phyloP scores from a whole-genome alignment of 768 basidiomycete species.

The Lanmaoa pseudosensibilis region DNA sequence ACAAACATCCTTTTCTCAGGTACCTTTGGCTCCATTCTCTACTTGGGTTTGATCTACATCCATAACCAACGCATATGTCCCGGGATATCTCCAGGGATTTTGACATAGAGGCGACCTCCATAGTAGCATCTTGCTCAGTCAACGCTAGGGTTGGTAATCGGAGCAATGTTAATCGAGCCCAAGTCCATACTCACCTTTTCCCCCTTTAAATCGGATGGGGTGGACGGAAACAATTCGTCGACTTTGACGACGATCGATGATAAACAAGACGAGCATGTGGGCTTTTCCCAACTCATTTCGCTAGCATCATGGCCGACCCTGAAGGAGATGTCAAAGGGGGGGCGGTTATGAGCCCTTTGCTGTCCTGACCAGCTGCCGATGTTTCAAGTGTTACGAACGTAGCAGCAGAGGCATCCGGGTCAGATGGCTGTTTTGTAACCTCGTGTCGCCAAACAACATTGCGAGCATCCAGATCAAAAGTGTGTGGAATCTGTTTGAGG shows the following conservation, averaged over 20 bases:
- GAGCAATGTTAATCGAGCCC: not conserved
- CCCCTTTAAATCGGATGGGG: not conserved
- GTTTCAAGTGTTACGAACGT: slow-evolving; percentile 17
- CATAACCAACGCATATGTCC: slow-evolving; percentile 14
- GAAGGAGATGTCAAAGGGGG: slow-evolving; percentile 7
- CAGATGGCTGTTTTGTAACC: slow-evolving; percentile 10
- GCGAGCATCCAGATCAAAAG: slow-evolving; percentile 8
- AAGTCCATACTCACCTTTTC: slow-evolving; percentile 3
- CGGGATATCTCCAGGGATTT: too few species aligned
- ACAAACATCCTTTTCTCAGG: not conserved
- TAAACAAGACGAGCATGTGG: not conserved
- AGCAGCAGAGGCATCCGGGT: slow-evolving; percentile 2
- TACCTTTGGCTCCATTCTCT: slow-evolving; percentile 5
- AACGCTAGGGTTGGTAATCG: slow-evolving; percentile 1
- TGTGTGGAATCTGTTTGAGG: slow-evolving; percentile 2
- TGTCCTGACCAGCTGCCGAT: slow-evolving; percentile 21
- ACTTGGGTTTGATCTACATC: slow-evolving; percentile 5
- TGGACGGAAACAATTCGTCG: slow-evolving; percentile 11
- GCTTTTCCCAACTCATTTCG: slow-evolving; percentile 13
- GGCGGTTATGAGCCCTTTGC: slow-evolving; percentile 6
- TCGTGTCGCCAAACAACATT: slow-evolving; percentile 9
- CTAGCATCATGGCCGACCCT: slow-evolving; percentile 16
- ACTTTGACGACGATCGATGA: not conserved
- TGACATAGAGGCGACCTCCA: slow-evolving; percentile 14
- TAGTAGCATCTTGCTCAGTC: slow-evolving; percentile 14